Evolutionary conservation across 2,329 filamentous ascomycete genomes (phyloP).

Genomic region (Fonsecaea pedrosoi): DNA sequence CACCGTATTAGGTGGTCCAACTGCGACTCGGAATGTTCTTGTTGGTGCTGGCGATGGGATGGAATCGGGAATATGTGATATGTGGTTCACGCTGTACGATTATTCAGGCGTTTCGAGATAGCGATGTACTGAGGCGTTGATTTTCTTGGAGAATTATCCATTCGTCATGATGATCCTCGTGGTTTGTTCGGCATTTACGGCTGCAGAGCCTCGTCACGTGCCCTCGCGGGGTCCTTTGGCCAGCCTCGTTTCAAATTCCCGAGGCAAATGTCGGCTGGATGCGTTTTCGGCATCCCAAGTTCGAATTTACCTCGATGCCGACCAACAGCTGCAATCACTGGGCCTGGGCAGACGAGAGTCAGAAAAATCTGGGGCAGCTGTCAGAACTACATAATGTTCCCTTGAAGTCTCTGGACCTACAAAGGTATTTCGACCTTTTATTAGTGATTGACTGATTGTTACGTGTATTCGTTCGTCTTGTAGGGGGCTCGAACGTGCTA

Average conservation of each 20-base stretch:
- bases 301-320: conserved; percentile 10
- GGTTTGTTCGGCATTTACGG: not conserved
- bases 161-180: not conserved
- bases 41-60: not conserved
- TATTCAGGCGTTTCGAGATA: not conserved
- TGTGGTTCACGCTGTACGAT: not conserved
- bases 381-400: conserved; percentile 1
- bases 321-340: not conserved
- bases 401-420: not conserved
- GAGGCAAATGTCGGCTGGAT: conserved; percentile 9
- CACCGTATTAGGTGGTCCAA: not conserved
- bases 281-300: not conserved
- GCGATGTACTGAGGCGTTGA: not conserved
- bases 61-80: not conserved
- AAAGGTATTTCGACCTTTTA: no score
- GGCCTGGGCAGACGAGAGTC: not conserved
- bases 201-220: not conserved
- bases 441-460: no score
- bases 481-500: no score
- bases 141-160: not conserved
- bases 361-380: not conserved
- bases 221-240: not conserved
- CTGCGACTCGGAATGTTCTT: not conserved
- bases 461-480: no score
- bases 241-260: conserved; percentile 1